Base-by-base conservation (phyloP, 306 rosid species). In the Acacia confusa region DNA sequence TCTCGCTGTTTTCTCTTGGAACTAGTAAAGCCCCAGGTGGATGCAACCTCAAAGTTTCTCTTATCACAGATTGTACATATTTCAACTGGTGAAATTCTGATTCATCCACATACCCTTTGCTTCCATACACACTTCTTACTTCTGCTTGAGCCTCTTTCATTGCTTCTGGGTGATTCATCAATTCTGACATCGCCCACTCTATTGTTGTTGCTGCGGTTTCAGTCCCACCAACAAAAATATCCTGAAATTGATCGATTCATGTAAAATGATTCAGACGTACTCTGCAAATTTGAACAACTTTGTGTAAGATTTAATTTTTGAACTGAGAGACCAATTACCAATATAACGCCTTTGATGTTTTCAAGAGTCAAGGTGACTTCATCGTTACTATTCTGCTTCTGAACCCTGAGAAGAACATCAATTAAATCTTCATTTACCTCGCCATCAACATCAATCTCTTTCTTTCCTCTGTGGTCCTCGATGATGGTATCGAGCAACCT, bases 341-440 rank as follows among this genome's bases (percentile, higher is more conserved):
- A 27, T 27, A 60, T 27, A 4, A 60, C 67, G 19, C 19, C 67
- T 60, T 60, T 60, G 67, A 60, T 60, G 34, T 60, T 60, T 32
- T 60, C 8, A 6, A 60, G 16, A 24, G 67, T 24, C 30, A 60
- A 25, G 17, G 67, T 25, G 67, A 25, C 34, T 60, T 60, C 67
- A 11, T 60, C 2, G 34, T 60, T 22, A 57, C 24, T 60, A 25
- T 25, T 60, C 67, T 60, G 19, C 67, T 60, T 25, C 13, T 60
- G 67, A 60, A 60, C 17, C 3, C 67, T 60, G 67, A 60, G 67
- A 60, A 60, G 67, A 60, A 60, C 67, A 60, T 60, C 67, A 60
- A 60, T 16, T 4, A 60, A 11, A 60, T 60, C 67, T 13, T 60
- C 36, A 12, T 58, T 3, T 58, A 17, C 64, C 16, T 58, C 65